Evolutionary conservation across 2,329 filamentous ascomycete genomes (phyloP), one percentile per base, ranked within the genome.

Genomic region (Paecilomyces niveus): DNA sequence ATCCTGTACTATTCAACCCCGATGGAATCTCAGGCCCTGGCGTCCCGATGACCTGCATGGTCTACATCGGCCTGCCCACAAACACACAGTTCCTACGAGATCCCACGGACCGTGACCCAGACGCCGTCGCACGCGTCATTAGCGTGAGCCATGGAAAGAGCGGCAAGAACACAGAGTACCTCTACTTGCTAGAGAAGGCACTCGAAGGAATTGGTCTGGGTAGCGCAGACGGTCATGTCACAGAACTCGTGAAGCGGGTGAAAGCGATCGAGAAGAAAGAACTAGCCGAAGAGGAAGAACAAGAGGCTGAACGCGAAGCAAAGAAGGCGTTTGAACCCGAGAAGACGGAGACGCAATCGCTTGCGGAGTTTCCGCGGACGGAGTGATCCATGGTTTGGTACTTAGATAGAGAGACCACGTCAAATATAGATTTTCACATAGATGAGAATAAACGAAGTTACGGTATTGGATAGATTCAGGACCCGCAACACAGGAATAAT

Each of bases 1-100:
- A 56, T 32, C 8, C 61, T 13, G 39, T 22, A 31, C 29, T 6
- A 50, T 39, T 18, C 15, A 54, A 59, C 22, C 57, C 65, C 15
- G 65, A 67, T 18, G 61, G 29, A 22, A 67, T 58, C 31, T 55
- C 63, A 33, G 57, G 62, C 67, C 74, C 39, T 8, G 39, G 39
- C 9, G 74, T 21, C 81, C 73, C 79, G 5, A 79, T 83, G 59
- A 74, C 74, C 10, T 86, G 84, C 59, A 83, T 97, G 62, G 90
- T 96, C 1, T 99, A 99, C 74, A 97, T 99, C 69, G 94, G 94
- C 22, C 89, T 95, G 1, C 94, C 94, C 0, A 85, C 88, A 53
- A 99, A 99, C 69, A 88, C 90, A 57, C 94, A 97, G 73, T 99
- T 99, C 69, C 81, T 92, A 39, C 72, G 74, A 45, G 69, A 76